Conservation (phyloP, 139 green algal genomes). For the Coelastrella sp. region DNA sequence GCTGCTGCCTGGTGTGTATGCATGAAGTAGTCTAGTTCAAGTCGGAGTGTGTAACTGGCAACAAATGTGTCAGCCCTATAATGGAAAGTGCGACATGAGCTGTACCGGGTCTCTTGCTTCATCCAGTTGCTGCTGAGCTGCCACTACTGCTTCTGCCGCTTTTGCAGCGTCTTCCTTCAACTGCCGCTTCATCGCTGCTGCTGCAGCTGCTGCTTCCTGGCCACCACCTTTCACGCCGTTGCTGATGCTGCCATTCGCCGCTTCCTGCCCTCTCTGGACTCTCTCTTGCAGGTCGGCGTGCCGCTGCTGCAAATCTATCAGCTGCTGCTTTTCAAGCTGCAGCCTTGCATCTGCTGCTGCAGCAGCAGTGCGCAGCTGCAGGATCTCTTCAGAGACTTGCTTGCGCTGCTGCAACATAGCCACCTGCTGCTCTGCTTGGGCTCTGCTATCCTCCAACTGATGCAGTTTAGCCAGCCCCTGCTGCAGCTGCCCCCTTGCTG, state of each 20-base stretch:
- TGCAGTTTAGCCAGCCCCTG: neutral
- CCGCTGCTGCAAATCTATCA: too few species aligned
- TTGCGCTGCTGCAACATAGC: constrained; percentile 5
- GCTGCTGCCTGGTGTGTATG: too few species aligned
- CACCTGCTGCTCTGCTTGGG: constrained; percentile 6
- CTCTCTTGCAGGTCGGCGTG: too few species aligned
- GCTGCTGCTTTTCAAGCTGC: neutral
- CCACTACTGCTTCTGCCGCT: neutral
- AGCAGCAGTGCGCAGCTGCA: neutral
- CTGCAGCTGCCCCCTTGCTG: neutral
- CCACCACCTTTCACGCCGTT: neutral
- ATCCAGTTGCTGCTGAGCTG: constrained; percentile 2
- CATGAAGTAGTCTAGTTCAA: neutral
- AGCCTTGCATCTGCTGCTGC: neutral
- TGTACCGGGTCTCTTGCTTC: constrained; percentile 19
- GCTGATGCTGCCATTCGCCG: neutral
- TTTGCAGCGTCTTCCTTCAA: neutral
- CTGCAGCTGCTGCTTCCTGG: neutral
- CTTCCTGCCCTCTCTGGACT: neutral
- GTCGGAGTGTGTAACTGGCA: neutral
- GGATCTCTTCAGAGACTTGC: neutral
- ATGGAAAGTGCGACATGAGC: neutral
- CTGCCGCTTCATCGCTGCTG: constrained; percentile 17
- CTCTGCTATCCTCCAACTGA: neutral
- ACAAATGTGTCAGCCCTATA: neutral